Base-by-base conservation (phyloP, 495 filamentous ascomycete genomes). In the Elasticomyces elasticus region DNA sequence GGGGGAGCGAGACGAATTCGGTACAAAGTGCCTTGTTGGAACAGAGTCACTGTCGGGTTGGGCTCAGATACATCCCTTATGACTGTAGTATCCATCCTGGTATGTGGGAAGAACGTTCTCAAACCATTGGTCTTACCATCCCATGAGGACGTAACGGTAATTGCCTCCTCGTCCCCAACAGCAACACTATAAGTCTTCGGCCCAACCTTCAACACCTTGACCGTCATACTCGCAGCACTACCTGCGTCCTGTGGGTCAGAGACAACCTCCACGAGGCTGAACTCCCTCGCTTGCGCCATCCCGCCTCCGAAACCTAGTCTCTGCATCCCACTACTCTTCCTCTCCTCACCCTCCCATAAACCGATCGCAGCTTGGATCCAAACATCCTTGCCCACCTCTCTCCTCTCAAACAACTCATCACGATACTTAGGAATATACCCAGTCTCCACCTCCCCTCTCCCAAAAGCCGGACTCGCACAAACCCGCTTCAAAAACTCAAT, bases 401-500 rank as follows among this genome's bases (percentile, higher is more conserved):
- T 56, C 10, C 37, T 43, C 4, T 46, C 53, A 56, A 72, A 72
- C 10, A 72, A 67, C 54, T 89, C 85, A 15, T 81, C 77, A 49
- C 76, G 79, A 67, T 94, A 83, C 63, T 94, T 95, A 38, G 84
- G 81, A 59, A 98, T 97, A 66, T 92, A 99, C 5, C 92, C 92
- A 0, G 92, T 97, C 65, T 99, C 94, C 6, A 98, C 89, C 11
- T 89, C 81, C 11, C 90, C 92, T 19, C 81, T 77, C 59, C 94
- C 79, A 61, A 97, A 98, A 37, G 81, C 85, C 9, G 80, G 76
- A 62, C 85, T 89, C 27, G 76, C 75, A 66, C 89, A 94, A 26
- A 95, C 72, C 5, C 78, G 76, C 71, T 97, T 99, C 35, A 99
- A 61, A 64, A 97, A 97, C 67, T 96, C 94, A 41, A 99, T 91